Evolutionary conservation across 495 filamentous ascomycete genomes (phyloP), one percentile per base, ranked within the genome.

Genomic region (Tuber melanosporum): DNA sequence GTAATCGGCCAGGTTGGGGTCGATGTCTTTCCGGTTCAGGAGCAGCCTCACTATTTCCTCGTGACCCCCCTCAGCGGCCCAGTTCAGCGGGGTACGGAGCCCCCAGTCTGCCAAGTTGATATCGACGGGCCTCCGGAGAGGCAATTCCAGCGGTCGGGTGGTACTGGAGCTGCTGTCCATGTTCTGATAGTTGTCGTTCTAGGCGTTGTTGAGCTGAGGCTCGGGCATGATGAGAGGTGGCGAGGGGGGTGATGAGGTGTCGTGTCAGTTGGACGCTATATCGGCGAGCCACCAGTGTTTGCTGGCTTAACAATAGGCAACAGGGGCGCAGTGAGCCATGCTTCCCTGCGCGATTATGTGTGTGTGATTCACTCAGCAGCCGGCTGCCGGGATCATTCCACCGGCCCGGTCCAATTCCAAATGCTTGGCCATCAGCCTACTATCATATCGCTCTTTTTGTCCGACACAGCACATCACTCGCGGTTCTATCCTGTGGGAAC

Each of bases 71-170:
- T 77, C 71, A 45, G 81, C 78, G 22, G 84, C 84, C 76, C 76
- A 79, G 17, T 74, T 84, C 9, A 85, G 78, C 52, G 84, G 82
- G 22, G 84, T 81, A 41, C 78, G 77, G 39, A 75, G 32, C 32
- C 77, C 1, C 47, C 1, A 12, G 47, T 26, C 49, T 10, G 49
- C 0, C 22, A n/a, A 10, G 10, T 57, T 57, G 49, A n/a, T 57
- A n/a, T 57, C 22, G 1, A 49, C 49, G 22, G 6, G 22, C 9
- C 6, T 57, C 49, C 20, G 49, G 49, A 26, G 49, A 17, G 22
- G 22, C 49, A 12, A 57, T 57, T 26, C 9, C 22, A 12, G 2
- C 49, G 20, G 22, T n/a, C 26, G 22, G 9, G 6, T 12, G 49
- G 49, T 0, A 22, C 17, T 7, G 15, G 49, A 3, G 49, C 49